Conservation (phyloP, 306 rosid genomes). For the Delonix regia region DNA sequence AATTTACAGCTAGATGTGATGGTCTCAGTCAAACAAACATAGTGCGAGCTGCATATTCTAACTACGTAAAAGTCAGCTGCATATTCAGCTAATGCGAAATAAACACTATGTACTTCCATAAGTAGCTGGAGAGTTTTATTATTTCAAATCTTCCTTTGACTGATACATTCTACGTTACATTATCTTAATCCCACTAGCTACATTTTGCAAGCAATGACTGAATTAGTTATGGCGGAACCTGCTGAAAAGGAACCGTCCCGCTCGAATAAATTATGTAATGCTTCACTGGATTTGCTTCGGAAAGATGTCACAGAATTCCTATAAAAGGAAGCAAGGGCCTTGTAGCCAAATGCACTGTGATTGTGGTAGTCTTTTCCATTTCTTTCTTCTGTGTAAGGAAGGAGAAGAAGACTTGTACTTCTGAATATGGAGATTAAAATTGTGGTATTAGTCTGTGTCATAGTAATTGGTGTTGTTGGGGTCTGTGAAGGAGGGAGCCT, state of each 20-base stretch:
- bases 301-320: background rate
- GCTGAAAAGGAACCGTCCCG: background rate
- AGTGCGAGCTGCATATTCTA: too few relatives aligned
- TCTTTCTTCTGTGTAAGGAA: background rate
- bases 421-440: constrained; percentile 37
- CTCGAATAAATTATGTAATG: background rate
- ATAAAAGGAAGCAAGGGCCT: constrained; percentile 19
- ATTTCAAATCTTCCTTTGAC: background rate
- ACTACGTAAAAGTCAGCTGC: too few relatives aligned
- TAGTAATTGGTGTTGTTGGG: constrained; percentile 35
- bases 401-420: background rate
- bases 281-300: background rate
- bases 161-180: background rate
- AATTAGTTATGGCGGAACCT: background rate
- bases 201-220: constrained; percentile 11
- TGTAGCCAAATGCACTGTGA: background rate
- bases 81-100: background rate
- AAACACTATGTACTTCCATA: too few relatives aligned
- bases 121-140: background rate
- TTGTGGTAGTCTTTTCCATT: background rate
- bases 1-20: background rate
- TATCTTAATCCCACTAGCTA: background rate
- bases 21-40: too few relatives aligned
- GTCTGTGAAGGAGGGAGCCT: constrained; percentile 50
- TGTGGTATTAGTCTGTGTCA: constrained; percentile 31